Evolutionary conservation across 768 basidiomycete genomes (phyloP).

Genomic region (Hericium erinaceus): DNA sequence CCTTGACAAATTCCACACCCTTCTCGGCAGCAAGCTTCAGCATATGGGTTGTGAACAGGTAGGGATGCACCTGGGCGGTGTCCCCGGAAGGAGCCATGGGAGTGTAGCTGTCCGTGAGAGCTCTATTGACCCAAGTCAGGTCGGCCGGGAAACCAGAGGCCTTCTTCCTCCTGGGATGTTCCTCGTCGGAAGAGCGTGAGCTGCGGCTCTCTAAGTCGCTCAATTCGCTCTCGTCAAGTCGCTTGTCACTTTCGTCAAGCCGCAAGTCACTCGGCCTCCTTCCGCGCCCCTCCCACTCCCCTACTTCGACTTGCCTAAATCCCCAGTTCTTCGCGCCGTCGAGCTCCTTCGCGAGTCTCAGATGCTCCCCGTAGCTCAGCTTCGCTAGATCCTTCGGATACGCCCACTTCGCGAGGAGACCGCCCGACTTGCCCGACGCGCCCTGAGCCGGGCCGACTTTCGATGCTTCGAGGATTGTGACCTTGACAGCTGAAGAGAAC

Average conservation of each 20-base stretch:
- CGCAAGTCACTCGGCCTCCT: constrained; percentile 18
- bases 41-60: constrained; percentile 66
- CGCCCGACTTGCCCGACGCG: constrained; percentile 78
- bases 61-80: constrained; percentile 74
- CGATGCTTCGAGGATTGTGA: constrained; percentile 70
- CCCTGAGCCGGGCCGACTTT: constrained; percentile 63
- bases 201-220: constrained; percentile 45
- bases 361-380: constrained; percentile 69
- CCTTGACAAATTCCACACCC: constrained; percentile 40
- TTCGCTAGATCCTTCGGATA: constrained; percentile 60
- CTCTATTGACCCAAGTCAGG: constrained; percentile 27
- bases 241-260: constrained; percentile 13
- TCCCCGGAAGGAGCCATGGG: constrained; percentile 46
- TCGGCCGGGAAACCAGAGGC: constrained; percentile 22
- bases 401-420: constrained; percentile 82
- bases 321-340: constrained; percentile 72
- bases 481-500: constrained; percentile 27
- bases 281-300: constrained; percentile 63
- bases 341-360: constrained; percentile 59
- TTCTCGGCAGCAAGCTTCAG: constrained; percentile 48
- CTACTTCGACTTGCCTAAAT: constrained; percentile 67
- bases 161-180: background rate
- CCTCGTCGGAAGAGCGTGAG: background rate
- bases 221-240: constrained; percentile 30
- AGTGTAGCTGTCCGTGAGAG: constrained; percentile 52